These are phyloP conservation scores for Zygosaccharomyces sapae DNA, from an alignment of 1,139 yeast genomes.

Conservation along the genomic window DNA sequence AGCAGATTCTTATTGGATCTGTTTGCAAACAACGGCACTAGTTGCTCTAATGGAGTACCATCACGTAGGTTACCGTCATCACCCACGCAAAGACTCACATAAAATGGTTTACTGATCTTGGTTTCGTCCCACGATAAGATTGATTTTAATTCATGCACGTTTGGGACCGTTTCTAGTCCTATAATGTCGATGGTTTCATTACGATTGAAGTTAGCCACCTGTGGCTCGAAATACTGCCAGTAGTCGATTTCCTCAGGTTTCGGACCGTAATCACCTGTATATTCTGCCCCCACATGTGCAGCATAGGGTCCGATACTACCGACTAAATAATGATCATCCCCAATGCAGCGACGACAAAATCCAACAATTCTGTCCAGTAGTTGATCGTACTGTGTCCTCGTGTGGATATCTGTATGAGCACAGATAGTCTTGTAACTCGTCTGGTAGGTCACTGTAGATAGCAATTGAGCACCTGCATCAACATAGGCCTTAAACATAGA, in stretches of 20 bases:
- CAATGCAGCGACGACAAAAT: slow-evolving; percentile 33
- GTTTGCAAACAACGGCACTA: slow-evolving; percentile 33
- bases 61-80: slow-evolving; percentile 27
- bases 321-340: slow-evolving; percentile 38
- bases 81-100: slow-evolving; percentile 27
- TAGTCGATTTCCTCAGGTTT: slow-evolving; percentile 23
- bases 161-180: slow-evolving; percentile 33
- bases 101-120: slow-evolving; percentile 27
- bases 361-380: slow-evolving; percentile 23
- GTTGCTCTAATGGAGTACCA: slow-evolving; percentile 27
- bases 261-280: slow-evolving; percentile 50
- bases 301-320: slow-evolving; percentile 74
- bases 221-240: slow-evolving; percentile 27
- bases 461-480: slow-evolving; percentile 54
- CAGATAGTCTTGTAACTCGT: slow-evolving; percentile 36
- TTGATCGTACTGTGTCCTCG: slow-evolving; percentile 33
- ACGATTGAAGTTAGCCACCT: slow-evolving; percentile 25
- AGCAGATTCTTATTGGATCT: slow-evolving; percentile 30
- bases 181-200: slow-evolving; percentile 26
- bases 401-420: slow-evolving; percentile 23
- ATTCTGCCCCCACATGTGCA: slow-evolving; percentile 62
- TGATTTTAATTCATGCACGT: slow-evolving; percentile 27
- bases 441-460: slow-evolving; percentile 62
- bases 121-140: slow-evolving; percentile 28
- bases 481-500: slow-evolving; percentile 50